Percentiles rank a stretch among this genome's conserved stretches.
phyloP scores from a whole-genome alignment of 2,329 filamentous ascomycete species.

The Phialemoniopsis sp. region DNA sequence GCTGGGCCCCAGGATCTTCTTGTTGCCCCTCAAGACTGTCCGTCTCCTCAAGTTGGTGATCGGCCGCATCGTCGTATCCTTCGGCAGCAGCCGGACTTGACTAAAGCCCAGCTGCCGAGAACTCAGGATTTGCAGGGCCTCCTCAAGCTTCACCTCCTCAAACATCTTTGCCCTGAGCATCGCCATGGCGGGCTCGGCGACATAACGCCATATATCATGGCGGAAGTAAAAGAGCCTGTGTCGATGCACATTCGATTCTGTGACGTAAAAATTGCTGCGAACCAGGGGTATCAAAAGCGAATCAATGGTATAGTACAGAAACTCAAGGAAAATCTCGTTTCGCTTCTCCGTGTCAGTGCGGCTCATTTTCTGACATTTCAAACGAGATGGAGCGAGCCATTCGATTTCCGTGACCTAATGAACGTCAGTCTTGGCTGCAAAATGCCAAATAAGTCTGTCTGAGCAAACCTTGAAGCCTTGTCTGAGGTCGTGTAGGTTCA shows the following conservation, averaged over 20 bases:
- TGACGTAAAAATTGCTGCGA: slow-evolving; percentile 87
- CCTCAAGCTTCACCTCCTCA: slow-evolving; percentile 62
- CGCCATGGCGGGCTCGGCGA: slow-evolving; percentile 70
- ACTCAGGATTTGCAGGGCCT: slow-evolving; percentile 54
- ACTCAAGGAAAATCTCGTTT: slow-evolving; percentile 73
- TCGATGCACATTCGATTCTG: slow-evolving; percentile 77
- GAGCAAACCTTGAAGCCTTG: slow-evolving; percentile 67
- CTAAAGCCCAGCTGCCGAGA: slow-evolving; percentile 69
- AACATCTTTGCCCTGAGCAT: slow-evolving; percentile 70
- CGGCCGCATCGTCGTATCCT: slow-evolving; percentile 69
- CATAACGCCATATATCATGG: slow-evolving; percentile 81
- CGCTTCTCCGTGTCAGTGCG: slow-evolving; percentile 72
- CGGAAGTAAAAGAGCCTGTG: slow-evolving; percentile 90
- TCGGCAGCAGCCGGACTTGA: slow-evolving; percentile 78
- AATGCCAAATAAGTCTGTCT: slow-evolving; percentile 1
- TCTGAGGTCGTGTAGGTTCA: slow-evolving; percentile 73
- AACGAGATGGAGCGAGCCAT: slow-evolving; percentile 65
- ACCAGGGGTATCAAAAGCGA: slow-evolving; percentile 85
- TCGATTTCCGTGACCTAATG: slow-evolving; percentile 59
- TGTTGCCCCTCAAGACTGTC: slow-evolving; percentile 43
- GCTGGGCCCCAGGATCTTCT: slow-evolving; percentile 52
- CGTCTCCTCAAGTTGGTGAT: slow-evolving; percentile 82
- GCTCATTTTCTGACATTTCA: slow-evolving; percentile 53
- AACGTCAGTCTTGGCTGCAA: slow-evolving; percentile 1
- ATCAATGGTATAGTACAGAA: slow-evolving; percentile 91